Evolutionary conservation across 768 basidiomycete genomes (phyloP).

Genomic region (Coprinellus micaceus): DNA sequence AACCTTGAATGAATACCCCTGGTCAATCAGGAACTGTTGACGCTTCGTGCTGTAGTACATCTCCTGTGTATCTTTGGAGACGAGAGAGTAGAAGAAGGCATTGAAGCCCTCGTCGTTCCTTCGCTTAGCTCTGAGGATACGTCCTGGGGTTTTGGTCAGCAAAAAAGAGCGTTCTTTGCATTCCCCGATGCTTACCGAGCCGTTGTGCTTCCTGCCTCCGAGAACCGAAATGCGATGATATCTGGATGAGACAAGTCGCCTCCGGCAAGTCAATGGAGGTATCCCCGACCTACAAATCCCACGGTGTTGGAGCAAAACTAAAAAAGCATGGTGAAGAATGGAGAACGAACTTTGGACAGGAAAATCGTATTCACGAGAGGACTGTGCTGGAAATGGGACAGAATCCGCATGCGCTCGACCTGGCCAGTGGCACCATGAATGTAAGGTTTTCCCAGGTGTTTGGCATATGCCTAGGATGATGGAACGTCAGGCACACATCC

Average conservation of each 20-base stretch:
- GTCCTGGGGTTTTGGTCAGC: slow-evolving; percentile 46
- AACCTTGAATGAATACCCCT: slow-evolving; percentile 99
- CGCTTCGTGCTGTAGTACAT: slow-evolving; percentile 99
- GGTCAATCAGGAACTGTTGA: slow-evolving; percentile 97
- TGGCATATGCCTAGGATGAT: slow-evolving; percentile 74
- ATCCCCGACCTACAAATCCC: slow-evolving; percentile 74
- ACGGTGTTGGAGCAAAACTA: neutral
- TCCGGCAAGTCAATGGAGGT: slow-evolving; percentile 98
- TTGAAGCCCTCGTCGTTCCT: slow-evolving; percentile 99
- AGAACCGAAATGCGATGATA: slow-evolving; percentile 98
- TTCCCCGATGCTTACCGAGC: slow-evolving; percentile 53
- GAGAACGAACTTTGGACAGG: slow-evolving; percentile 75
- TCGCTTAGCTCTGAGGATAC: slow-evolving; percentile 94
- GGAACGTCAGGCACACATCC: slow-evolving; percentile 6
- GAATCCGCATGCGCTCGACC: slow-evolving; percentile 90
- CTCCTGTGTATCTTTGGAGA: slow-evolving; percentile 98
- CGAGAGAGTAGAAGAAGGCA: slow-evolving; percentile 98
- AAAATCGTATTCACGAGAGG: slow-evolving; percentile 97
- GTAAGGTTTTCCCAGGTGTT: slow-evolving; percentile 88
- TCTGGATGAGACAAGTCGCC: slow-evolving; percentile 98
- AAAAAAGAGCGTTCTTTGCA: slow-evolving; percentile 2
- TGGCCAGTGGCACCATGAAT: slow-evolving; percentile 96
- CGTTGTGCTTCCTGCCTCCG: slow-evolving; percentile 97
- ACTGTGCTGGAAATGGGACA: slow-evolving; percentile 94
- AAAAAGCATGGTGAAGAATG: neutral